These are phyloP conservation scores for Iberis amara DNA, from an alignment of 441 rosid genomes.

Conservation along the genomic window DNA sequence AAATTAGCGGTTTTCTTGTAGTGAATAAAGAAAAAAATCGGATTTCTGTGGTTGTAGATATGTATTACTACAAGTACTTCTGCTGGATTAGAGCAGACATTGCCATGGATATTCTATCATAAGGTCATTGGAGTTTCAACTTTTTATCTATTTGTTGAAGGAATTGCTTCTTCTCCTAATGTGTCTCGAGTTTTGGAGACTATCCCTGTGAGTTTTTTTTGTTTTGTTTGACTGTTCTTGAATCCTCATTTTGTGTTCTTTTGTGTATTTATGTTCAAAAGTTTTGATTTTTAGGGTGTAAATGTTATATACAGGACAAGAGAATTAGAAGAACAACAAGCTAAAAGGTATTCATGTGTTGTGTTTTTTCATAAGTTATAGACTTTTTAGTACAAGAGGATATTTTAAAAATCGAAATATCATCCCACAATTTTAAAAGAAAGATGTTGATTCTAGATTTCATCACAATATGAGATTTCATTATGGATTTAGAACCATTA, in stretches of 20 bases:
- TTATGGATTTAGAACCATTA: no score
- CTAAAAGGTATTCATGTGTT: slow-evolving; percentile 45
- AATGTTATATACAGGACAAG: slow-evolving; percentile 61
- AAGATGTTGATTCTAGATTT: no score
- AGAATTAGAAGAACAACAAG: slow-evolving; percentile 73
- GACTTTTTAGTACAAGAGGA: no score
- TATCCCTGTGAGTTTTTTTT: slow-evolving; percentile 53
- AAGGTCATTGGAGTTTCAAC: slow-evolving; percentile 80
- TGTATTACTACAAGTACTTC: slow-evolving; percentile 81
- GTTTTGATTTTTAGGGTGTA: slow-evolving; percentile 73
- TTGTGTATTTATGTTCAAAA: no score
- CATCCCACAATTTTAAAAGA: no score
- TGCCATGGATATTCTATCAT: slow-evolving; percentile 84
- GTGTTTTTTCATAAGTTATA: slow-evolving; percentile 1
- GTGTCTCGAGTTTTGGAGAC: slow-evolving; percentile 63
- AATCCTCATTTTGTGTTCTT: slow-evolving; percentile 6
- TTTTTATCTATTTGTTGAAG: slow-evolving; percentile 83
- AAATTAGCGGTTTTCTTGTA: no score
- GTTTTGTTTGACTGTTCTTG: no score
- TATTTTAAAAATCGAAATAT: no score
- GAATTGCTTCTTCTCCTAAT: slow-evolving; percentile 70
- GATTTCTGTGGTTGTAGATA: no score
- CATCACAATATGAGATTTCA: no score
- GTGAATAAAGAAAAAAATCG: no score
- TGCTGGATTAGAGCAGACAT: slow-evolving; percentile 74